Conservation (phyloP, 176 grass and related monocot genomes). For the Saccharum spontaneum region DNA sequence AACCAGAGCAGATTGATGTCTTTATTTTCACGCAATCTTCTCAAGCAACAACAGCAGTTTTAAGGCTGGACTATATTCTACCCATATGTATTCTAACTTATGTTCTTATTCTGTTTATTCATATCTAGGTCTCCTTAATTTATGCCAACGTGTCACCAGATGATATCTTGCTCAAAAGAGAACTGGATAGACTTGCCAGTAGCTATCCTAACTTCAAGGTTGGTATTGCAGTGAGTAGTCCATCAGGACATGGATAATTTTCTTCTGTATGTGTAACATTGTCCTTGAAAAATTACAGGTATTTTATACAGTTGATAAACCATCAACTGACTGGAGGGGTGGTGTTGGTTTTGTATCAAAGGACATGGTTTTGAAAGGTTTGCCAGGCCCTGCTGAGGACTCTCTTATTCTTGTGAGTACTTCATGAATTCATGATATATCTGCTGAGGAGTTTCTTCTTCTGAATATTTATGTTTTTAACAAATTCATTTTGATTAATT, state of each 20-base stretch:
- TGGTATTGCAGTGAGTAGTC: conserved; percentile 18
- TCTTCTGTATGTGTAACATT: conserved; percentile 4
- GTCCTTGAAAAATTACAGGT: conserved; percentile 47
- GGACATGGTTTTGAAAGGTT: conserved; percentile 85
- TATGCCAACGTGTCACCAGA: conserved; percentile 95
- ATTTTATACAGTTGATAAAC: conserved; percentile 95
- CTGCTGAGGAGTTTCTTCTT: neutral
- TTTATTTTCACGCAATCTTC: conserved; percentile 12
- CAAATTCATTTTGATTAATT: neutral
- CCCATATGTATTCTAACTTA: conserved; percentile 17
- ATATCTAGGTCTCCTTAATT: conserved; percentile 81
- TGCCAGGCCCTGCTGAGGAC: conserved; percentile 71
- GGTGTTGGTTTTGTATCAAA: conserved; percentile 80
- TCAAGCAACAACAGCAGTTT: conserved; percentile 4
- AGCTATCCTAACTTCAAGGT: conserved; percentile 99
- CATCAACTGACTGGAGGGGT: conserved; percentile 74
- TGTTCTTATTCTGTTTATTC: conserved; percentile 29
- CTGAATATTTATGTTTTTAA: neutral
- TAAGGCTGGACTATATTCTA: neutral
- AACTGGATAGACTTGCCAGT: conserved; percentile 81
- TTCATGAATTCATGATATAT: conserved; percentile 28
- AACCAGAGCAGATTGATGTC: neutral
- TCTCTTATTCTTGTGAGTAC: conserved; percentile 75
- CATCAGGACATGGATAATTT: neutral
- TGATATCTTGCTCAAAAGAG: conserved; percentile 90